Conservation (phyloP, 306 rosid species). For the Nissolia schottii region DNA sequence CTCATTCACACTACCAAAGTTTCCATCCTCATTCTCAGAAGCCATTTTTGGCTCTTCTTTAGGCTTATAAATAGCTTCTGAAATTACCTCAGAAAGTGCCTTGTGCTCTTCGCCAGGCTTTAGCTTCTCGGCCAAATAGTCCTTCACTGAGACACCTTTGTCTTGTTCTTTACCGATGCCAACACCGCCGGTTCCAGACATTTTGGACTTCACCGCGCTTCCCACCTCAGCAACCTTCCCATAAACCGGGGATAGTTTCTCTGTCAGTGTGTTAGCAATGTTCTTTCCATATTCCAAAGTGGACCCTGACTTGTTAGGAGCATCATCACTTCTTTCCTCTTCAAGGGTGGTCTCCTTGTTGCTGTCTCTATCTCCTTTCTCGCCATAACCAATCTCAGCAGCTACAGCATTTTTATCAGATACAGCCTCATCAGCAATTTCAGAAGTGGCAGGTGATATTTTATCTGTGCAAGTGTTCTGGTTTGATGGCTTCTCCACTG, state of each 20-base stretch:
- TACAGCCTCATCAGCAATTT: constrained; percentile 18
- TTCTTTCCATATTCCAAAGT: constrained; percentile 26
- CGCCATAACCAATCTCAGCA: constrained; percentile 35
- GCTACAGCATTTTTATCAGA: constrained; percentile 30
- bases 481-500: constrained; percentile 17
- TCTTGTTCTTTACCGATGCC: constrained; percentile 9
- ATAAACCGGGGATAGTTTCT: constrained; percentile 31
- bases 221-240: constrained; percentile 41
- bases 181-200: constrained; percentile 22
- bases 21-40: background rate
- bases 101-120: constrained; percentile 73
- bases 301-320: constrained; percentile 17
- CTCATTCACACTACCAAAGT: constrained; percentile 31
- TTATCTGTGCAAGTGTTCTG: constrained; percentile 23
- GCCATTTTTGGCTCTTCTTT: constrained; percentile 14
- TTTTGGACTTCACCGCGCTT: constrained; percentile 26
- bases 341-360: background rate
- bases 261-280: constrained; percentile 28
- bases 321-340: background rate
- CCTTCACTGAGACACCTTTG: constrained; percentile 42
- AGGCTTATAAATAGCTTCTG: constrained; percentile 19
- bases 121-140: constrained; percentile 48
- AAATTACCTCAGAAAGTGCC: constrained; percentile 50
- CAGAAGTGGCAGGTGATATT: constrained; percentile 7
- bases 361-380: background rate